A percentile compares a stretch with the other conserved stretches of the same genome.
These are phyloP conservation scores for Barbatosphaeria neglecta DNA, from an alignment of 495 filamentous ascomycete genomes.

Conservation along the genomic window DNA sequence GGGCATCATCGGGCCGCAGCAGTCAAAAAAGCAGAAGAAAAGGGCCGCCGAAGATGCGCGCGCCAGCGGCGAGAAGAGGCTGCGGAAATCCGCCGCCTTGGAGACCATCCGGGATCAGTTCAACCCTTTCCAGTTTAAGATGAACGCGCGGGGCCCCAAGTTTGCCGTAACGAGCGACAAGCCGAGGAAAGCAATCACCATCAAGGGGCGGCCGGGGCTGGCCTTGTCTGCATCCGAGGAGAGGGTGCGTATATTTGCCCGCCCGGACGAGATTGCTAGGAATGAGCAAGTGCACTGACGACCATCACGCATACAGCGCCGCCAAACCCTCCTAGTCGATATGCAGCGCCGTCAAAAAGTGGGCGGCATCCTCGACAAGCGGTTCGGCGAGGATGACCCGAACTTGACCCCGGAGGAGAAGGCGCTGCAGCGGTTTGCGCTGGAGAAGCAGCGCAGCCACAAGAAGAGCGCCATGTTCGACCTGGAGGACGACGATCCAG, in stretches of 20 bases:
- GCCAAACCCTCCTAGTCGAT: slow-evolving; percentile 70
- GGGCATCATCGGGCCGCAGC: slow-evolving; percentile 75
- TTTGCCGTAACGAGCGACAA: slow-evolving; percentile 60
- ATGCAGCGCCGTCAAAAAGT: slow-evolving; percentile 80
- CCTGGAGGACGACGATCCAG: slow-evolving; percentile 71
- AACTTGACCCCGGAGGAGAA: slow-evolving; percentile 89
- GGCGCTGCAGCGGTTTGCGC: slow-evolving; percentile 79
- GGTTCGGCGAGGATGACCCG: slow-evolving; percentile 93
- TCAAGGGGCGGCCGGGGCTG: slow-evolving; percentile 60
- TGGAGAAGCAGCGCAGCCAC: slow-evolving; percentile 62
- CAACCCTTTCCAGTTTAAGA: slow-evolving; percentile 93
- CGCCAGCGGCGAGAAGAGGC: slow-evolving; percentile 49
- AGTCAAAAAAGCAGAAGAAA: slow-evolving; percentile 84
- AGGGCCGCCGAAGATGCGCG: slow-evolving; percentile 54
- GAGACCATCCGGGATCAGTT: slow-evolving; percentile 83
- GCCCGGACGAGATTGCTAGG: not conserved
- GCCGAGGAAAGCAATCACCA: slow-evolving; percentile 35
- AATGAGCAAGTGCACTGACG: not conserved
- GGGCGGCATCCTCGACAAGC: slow-evolving; percentile 81
- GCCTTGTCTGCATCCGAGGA: slow-evolving; percentile 82
- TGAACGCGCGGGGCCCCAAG: slow-evolving; percentile 53
- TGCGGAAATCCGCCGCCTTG: slow-evolving; percentile 63
- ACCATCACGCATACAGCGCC: slow-evolving; percentile 36
- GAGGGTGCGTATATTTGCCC: slow-evolving; percentile 52
- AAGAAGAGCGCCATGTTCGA: slow-evolving; percentile 75